Conservation (phyloP, 257 asterid species). For the Ilex aquifolium region DNA sequence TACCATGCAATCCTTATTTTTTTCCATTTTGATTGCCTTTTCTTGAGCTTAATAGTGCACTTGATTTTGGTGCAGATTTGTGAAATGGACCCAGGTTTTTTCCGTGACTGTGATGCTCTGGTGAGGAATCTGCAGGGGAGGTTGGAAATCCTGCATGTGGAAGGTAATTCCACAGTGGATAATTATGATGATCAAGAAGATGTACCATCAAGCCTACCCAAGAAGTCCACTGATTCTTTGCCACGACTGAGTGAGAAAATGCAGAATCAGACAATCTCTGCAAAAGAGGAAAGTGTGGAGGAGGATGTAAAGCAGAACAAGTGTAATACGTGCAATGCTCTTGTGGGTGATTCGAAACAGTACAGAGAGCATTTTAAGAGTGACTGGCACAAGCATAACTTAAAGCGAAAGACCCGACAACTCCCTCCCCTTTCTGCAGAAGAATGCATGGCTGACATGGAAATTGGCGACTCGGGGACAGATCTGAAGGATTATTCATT, state of each 20-base stretch:
- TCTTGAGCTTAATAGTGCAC: not conserved
- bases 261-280: conserved; percentile 50
- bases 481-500: conserved; percentile 88
- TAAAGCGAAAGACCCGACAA: conserved; percentile 73
- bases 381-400: conserved; percentile 93
- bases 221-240: conserved; percentile 24
- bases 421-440: conserved; percentile 84
- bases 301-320: conserved; percentile 60
- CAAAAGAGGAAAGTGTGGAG: conserved; percentile 36
- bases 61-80: conserved; percentile 39
- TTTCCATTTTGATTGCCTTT: not conserved
- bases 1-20: not conserved
- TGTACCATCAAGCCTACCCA: conserved; percentile 33
- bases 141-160: conserved; percentile 70
- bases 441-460: conserved; percentile 71
- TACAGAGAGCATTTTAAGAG: conserved; percentile 93
- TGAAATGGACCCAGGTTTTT: conserved; percentile 67
- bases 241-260: conserved; percentile 45
- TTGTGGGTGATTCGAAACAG: conserved; percentile 64
- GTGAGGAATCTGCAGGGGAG: conserved; percentile 80
- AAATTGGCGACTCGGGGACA: conserved; percentile 50
- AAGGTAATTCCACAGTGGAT: conserved; percentile 59
- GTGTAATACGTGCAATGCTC: conserved; percentile 79
- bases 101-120: conserved; percentile 71
- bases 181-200: conserved; percentile 71